Evolutionary conservation across 1,284 basidiomycete genomes (phyloP).

Genomic region (Cutaneotrichosporon arboriforme): DNA sequence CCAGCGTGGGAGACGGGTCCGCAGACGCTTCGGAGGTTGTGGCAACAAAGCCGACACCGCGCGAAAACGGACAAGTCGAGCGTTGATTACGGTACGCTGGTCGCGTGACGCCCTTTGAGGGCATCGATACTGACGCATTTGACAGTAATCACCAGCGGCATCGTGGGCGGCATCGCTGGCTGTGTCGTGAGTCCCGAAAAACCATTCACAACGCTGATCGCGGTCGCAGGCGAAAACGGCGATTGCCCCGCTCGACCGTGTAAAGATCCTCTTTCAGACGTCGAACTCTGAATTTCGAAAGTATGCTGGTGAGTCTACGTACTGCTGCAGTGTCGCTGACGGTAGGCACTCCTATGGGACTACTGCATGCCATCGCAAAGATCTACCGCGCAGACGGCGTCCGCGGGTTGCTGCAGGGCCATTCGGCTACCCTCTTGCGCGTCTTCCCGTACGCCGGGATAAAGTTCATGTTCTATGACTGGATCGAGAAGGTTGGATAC

Average conservation of each 20-base stretch:
- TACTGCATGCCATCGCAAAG: slow-evolving; percentile 69
- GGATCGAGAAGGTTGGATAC: slow-evolving; percentile 63
- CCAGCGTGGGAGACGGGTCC: slow-evolving; percentile 12
- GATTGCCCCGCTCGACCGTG: slow-evolving; percentile 93
- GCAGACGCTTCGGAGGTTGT: slow-evolving; percentile 13
- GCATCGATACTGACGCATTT: not conserved
- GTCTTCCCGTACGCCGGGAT: slow-evolving; percentile 94
- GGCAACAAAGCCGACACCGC: slow-evolving; percentile 52
- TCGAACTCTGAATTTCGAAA: slow-evolving; percentile 91
- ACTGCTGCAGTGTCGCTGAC: not conserved
- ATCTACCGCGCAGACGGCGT: slow-evolving; percentile 72
- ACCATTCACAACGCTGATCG: not conserved
- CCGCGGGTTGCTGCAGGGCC: slow-evolving; percentile 86
- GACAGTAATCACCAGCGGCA: slow-evolving; percentile 53
- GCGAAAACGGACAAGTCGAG: slow-evolving; percentile 60
- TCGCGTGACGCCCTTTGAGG: slow-evolving; percentile 1
- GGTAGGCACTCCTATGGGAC: slow-evolving; percentile 51
- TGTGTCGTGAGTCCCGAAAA: slow-evolving; percentile 66
- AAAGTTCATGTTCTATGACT: slow-evolving; percentile 97
- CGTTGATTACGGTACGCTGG: slow-evolving; percentile 57
- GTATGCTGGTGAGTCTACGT: slow-evolving; percentile 66
- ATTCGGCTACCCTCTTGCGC: slow-evolving; percentile 73
- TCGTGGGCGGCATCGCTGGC: slow-evolving; percentile 88
- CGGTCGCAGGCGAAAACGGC: slow-evolving; percentile 81
- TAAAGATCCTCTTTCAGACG: slow-evolving; percentile 98